phyloP scores from a whole-genome alignment of 2,329 filamentous ascomycete genomes.

The Cladobotryum protrusum region DNA sequence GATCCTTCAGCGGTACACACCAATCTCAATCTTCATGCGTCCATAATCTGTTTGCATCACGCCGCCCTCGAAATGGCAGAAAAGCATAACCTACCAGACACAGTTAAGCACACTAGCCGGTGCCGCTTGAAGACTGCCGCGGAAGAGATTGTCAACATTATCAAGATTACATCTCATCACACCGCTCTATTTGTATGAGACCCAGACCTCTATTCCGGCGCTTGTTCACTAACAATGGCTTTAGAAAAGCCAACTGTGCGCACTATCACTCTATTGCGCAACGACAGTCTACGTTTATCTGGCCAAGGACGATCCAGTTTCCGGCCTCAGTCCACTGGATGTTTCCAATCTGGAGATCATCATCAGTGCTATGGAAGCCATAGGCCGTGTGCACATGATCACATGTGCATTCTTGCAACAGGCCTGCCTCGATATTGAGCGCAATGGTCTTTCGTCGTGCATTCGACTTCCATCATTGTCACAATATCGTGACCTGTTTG shows the following conservation, averaged over 20 bases:
- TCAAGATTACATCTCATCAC: constrained; percentile 69
- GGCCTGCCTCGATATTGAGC: constrained; percentile 71
- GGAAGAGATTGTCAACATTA: constrained; percentile 75
- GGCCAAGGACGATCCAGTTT: constrained; percentile 58
- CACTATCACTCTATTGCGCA: constrained; percentile 80
- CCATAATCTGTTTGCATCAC: constrained; percentile 82
- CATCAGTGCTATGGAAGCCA: constrained; percentile 68
- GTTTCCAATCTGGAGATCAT: constrained; percentile 63
- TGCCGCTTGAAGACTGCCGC: constrained; percentile 71
- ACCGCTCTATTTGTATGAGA: constrained; percentile 58
- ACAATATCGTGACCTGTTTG: constrained; percentile 26
- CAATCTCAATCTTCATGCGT: constrained; percentile 85
- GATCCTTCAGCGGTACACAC: constrained; percentile 72
- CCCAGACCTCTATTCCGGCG: not conserved
- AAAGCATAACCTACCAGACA: constrained; percentile 58
- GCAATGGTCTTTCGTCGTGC: constrained; percentile 33
- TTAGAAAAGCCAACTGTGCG: constrained; percentile 35
- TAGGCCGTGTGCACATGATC: constrained; percentile 67
- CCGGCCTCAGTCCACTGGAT: constrained; percentile 46
- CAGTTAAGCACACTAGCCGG: constrained; percentile 64
- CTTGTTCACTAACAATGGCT: not conserved
- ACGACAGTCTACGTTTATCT: constrained; percentile 78
- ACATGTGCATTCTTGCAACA: constrained; percentile 83
- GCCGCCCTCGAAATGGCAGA: constrained; percentile 80
- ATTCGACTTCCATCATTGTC: constrained; percentile 32